phyloP scores from a whole-genome alignment of 169 alveolate species.

The Eimeria praecox region DNA sequence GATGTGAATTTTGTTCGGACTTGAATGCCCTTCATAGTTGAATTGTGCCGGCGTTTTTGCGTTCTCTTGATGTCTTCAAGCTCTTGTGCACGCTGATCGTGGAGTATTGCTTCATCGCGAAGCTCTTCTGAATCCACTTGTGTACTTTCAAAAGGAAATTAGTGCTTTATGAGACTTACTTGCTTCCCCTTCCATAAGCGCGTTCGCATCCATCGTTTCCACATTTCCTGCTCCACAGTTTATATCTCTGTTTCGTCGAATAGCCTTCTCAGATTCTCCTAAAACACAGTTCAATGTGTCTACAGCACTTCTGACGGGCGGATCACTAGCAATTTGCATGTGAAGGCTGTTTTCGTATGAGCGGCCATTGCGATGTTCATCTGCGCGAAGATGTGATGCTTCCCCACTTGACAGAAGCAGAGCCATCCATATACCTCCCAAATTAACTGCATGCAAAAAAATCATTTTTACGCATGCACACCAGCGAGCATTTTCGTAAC shows the following conservation, averaged over 20 bases:
- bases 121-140: constrained; percentile 26
- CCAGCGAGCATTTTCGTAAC: neutral
- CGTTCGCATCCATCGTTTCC: constrained; percentile 56
- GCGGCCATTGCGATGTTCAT: constrained; percentile 9
- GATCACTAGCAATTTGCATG: constrained; percentile 54
- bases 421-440: constrained; percentile 16
- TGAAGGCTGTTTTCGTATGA: neutral
- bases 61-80: constrained; percentile 24
- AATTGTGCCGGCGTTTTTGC: neutral
- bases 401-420: neutral
- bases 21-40: constrained; percentile 17
- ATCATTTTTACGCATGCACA: constrained; percentile 1
- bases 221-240: constrained; percentile 13
- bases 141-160: neutral
- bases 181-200: constrained; percentile 11
- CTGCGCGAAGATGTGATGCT: neutral
- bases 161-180: constrained; percentile 10
- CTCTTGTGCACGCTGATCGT: constrained; percentile 18
- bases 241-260: neutral
- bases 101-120: constrained; percentile 14
- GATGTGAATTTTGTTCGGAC: neutral
- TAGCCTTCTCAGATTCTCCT: constrained; percentile 22
- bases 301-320: constrained; percentile 45
- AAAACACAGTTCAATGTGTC: constrained; percentile 62
- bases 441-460: neutral